Conservation (phyloP, 352 stramenopile genomes). For the Globisporangium mamillatum region DNA sequence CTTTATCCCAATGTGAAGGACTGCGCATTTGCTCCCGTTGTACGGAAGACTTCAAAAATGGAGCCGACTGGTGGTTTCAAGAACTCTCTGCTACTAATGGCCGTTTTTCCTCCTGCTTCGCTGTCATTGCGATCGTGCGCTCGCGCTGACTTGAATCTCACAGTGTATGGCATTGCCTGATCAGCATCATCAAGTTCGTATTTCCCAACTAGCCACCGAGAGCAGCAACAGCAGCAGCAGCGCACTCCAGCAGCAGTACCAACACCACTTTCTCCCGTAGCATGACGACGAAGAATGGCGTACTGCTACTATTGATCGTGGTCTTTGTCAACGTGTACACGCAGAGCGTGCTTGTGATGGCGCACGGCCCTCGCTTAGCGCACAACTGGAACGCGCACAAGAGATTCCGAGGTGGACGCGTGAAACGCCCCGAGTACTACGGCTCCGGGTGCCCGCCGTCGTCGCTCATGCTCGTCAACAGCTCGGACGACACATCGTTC, state of each 20-base stretch:
- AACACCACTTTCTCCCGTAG: background rate
- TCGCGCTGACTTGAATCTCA: background rate
- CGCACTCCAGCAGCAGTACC: background rate
- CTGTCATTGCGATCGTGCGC: background rate
- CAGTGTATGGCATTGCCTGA: background rate
- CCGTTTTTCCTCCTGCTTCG: background rate
- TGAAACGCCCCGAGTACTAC: constrained; percentile 26
- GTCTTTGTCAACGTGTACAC: background rate
- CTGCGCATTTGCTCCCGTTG: background rate
- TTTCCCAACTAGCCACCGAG: background rate
- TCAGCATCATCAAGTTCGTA: background rate
- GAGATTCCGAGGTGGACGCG: constrained; percentile 24
- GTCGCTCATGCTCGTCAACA: constrained; percentile 26
- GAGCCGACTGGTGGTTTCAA: background rate
- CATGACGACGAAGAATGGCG: background rate
- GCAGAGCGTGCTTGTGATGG: background rate
- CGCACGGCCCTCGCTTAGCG: background rate
- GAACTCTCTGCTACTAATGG: background rate
- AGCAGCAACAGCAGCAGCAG: background rate
- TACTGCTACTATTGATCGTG: background rate
- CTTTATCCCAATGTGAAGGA: background rate
- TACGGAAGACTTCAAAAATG: background rate
- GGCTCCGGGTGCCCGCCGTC: constrained; percentile 23
- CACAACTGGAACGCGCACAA: constrained; percentile 6
- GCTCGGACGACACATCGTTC: constrained; percentile 26